A percentile compares a stretch with the other conserved stretches of the same genome.
These are phyloP conservation scores for Brasenia schreberi DNA, from an alignment of 164 flowering plant species.

Conservation along the genomic window DNA sequence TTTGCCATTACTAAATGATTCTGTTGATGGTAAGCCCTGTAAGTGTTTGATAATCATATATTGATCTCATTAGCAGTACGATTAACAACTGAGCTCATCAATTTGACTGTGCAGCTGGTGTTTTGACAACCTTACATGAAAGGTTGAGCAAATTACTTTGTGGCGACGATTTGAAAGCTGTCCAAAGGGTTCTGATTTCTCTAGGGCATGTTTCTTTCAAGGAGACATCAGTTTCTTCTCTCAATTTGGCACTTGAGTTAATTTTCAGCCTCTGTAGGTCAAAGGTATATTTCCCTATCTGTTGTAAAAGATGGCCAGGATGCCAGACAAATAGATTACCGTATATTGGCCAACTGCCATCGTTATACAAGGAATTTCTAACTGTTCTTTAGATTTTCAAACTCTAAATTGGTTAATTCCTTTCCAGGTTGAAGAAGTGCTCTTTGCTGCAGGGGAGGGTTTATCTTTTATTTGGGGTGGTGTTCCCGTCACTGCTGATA, in stretches of 20 bases:
- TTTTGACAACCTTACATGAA: constrained; percentile 45
- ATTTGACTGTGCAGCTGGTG: constrained; percentile 38
- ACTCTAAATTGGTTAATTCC: too few species aligned
- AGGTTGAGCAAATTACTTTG: constrained; percentile 60
- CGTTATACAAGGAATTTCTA: too few species aligned
- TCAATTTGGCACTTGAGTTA: constrained; percentile 58
- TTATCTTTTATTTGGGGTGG: constrained; percentile 93
- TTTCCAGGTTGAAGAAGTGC: constrained; percentile 80
- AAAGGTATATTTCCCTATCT: constrained; percentile 37
- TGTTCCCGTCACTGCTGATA: constrained; percentile 82
- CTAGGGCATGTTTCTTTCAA: constrained; percentile 78
- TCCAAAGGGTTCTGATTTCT: constrained; percentile 62
- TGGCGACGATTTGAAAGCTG: constrained; percentile 71
- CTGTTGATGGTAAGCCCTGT: background rate
- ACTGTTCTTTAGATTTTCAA: too few species aligned
- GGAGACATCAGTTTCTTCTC: constrained; percentile 45
- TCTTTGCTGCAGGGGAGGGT: constrained; percentile 99
- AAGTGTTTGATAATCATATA: background rate
- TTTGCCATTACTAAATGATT: constrained; percentile 44
- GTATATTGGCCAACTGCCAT: too few species aligned
- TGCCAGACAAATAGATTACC: too few species aligned
- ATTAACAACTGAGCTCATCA: background rate
- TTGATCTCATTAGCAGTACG: background rate
- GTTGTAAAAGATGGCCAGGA: background rate
- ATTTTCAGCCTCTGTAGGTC: constrained; percentile 77